Base-by-base conservation (phyloP, 129 eudicot genomes). In the Gnaphalium uliginosum region DNA sequence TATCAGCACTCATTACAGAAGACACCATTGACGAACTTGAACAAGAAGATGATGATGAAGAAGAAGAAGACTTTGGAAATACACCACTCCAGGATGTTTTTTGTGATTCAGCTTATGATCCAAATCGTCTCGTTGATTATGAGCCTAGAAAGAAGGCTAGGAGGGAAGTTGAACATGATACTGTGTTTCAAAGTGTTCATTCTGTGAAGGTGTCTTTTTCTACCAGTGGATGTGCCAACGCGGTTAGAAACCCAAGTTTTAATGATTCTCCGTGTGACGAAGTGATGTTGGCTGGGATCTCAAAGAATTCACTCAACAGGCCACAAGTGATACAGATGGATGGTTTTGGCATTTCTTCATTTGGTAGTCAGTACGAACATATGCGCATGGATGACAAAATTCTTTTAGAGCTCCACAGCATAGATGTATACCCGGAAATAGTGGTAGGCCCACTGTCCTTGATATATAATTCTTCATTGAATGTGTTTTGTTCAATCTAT, bases 1-100 rank as follows among this genome's bases (percentile, higher is more conserved):
- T 92, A 76, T 89, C 98, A 73, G 98, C 98, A 75, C 87, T 92
- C 24, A 89, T 92, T 71, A 39, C 81, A 23, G 98, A 92, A 57
- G 96, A 92, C 63, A 86, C 86, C 71, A 76, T 83, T 68, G 96
- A 92, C 83, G 98, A 87, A 70, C 81, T 51, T 50, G 96, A 75
- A 74, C 25, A 14, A 17, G 18, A 46, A n/a, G n/a, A n/a, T n/a
- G n/a, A n/a, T n/a, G n/a, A n/a, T n/a, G n/a, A n/a, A 41, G 74
- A 76, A 37, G 81, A 89, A 76, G 90, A 92, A 59, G 86, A 73
- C 74, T 81, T 72, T 8, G 82, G 75, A 71, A 79, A 30, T 64
- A 73, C 69, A 46, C 43, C 79, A 54, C 71, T 32, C 33, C 67
- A 73, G 64, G 81, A 83, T 75, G 21, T 69, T 62, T 73, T 65